Percentiles rank a stretch among this genome's conserved stretches.
Evolutionary conservation across 768 basidiomycete genomes (phyloP).

Genomic region (Fomitopsis pulvina): DNA sequence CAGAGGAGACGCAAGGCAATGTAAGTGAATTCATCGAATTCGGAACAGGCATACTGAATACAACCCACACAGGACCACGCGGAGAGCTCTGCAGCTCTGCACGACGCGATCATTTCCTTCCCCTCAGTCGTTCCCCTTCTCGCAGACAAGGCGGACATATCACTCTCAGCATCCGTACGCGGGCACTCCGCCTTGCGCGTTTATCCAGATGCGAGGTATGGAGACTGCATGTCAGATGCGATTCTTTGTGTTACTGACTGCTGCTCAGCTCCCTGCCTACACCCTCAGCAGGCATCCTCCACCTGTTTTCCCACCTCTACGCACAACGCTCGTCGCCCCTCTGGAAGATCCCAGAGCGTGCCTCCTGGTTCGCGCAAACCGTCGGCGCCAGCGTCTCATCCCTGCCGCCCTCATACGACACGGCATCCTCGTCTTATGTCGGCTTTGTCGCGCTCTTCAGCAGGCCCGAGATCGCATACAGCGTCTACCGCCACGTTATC

Average conservation of each 20-base stretch:
- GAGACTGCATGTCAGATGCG: not conserved
- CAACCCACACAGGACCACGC: slow-evolving; percentile 24
- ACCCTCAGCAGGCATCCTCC: slow-evolving; percentile 43
- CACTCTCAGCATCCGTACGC: slow-evolving; percentile 51
- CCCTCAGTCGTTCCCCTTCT: slow-evolving; percentile 78
- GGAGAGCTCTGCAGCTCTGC: slow-evolving; percentile 60
- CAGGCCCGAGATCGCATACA: slow-evolving; percentile 34
- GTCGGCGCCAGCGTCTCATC: slow-evolving; percentile 35
- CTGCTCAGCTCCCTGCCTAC: slow-evolving; percentile 11
- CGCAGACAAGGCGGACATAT: slow-evolving; percentile 78
- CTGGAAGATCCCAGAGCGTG: slow-evolving; percentile 70
- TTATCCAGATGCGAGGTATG: slow-evolving; percentile 60
- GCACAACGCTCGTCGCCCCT: slow-evolving; percentile 66
- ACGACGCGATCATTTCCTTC: slow-evolving; percentile 68
- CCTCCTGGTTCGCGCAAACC: slow-evolving; percentile 66
- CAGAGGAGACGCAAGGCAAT: slow-evolving; percentile 37
- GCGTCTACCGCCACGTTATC: slow-evolving; percentile 69
- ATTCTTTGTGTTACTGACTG: not conserved
- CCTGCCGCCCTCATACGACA: slow-evolving; percentile 26
- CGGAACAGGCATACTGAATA: not conserved
- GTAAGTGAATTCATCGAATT: not conserved
- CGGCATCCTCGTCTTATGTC: slow-evolving; percentile 27
- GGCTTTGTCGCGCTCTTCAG: slow-evolving; percentile 33
- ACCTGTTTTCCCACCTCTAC: slow-evolving; percentile 87
- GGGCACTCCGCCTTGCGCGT: slow-evolving; percentile 62